A percentile compares a stretch with the other conserved stretches of the same genome.
These are phyloP conservation scores for Metahyphopichia silvanorum DNA, from an alignment of 805 yeast species.

Conservation along the genomic window DNA sequence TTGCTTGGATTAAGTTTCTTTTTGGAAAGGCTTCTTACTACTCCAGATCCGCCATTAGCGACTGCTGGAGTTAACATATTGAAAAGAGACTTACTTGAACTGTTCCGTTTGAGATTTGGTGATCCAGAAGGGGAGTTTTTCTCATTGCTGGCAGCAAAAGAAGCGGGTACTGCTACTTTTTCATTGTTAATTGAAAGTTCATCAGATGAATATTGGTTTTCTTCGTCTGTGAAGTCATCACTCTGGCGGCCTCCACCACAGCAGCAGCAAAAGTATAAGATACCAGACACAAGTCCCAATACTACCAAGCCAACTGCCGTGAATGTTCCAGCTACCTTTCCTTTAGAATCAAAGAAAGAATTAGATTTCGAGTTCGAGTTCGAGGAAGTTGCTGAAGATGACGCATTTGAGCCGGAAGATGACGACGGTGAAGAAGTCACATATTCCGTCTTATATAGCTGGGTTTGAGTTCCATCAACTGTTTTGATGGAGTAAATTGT, in stretches of 20 bases:
- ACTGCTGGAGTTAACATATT: slow-evolving; percentile 16
- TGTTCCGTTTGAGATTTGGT: slow-evolving; percentile 24
- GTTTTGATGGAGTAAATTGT: slow-evolving; percentile 13
- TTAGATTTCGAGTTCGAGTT: slow-evolving; percentile 7
- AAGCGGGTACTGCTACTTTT: slow-evolving; percentile 9
- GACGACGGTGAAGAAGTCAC: slow-evolving; percentile 8
- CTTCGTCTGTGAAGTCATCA: slow-evolving; percentile 36
- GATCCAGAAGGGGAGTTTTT: slow-evolving; percentile 6
- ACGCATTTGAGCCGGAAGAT: slow-evolving; percentile 5
- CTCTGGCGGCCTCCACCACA: slow-evolving; percentile 14
- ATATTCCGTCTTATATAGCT: slow-evolving; percentile 11
- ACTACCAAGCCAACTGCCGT: slow-evolving; percentile 71
- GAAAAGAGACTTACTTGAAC: slow-evolving; percentile 32
- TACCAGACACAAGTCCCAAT: slow-evolving; percentile 37
- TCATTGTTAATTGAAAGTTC: slow-evolving; percentile 21
- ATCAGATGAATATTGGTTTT: slow-evolving; percentile 34
- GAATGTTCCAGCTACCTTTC: slow-evolving; percentile 84
- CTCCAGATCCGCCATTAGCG: slow-evolving; percentile 10
- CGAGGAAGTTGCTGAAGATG: slow-evolving; percentile 3
- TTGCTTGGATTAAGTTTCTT: slow-evolving; percentile 23
- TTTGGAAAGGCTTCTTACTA: slow-evolving; percentile 26
- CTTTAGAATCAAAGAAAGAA: slow-evolving; percentile 63
- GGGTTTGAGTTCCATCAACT: slow-evolving; percentile 9
- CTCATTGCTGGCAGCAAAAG: slow-evolving; percentile 8
- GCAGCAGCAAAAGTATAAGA: slow-evolving; percentile 40